Evolutionary conservation across 495 filamentous ascomycete species (phyloP).

Genomic region (Talaromyces adpressus): DNA sequence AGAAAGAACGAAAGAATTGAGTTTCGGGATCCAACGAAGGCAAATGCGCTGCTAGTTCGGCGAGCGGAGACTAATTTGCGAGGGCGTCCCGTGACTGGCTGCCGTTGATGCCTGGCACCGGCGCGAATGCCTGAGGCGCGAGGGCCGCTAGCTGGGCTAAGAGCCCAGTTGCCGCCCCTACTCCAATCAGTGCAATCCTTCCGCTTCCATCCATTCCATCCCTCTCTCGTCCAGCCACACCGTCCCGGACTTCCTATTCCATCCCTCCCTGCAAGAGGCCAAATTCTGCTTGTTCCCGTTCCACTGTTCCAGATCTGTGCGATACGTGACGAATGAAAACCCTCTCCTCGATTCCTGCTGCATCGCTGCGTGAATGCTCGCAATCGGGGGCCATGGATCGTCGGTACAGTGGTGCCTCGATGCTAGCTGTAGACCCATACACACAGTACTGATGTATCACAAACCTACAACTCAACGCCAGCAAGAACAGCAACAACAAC

Average conservation of each 20-base stretch:
- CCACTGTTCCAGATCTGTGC: not conserved
- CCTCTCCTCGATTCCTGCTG: not conserved
- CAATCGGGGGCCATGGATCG: not conserved
- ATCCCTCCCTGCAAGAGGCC: not conserved
- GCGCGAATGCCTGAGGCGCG: not conserved
- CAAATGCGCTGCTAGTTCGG: not conserved
- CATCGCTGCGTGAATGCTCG: not conserved
- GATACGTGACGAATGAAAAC: not conserved
- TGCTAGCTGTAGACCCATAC: not conserved
- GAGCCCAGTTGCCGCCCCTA: not conserved
- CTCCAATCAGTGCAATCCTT: not conserved
- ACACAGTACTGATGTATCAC: not conserved
- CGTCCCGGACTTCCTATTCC: not conserved
- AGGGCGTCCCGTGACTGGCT: not conserved
- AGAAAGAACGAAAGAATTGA: not conserved
- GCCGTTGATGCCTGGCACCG: not conserved
- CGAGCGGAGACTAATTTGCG: not conserved
- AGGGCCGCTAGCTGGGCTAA: not conserved
- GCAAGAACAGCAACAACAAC: not conserved
- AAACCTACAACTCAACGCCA: not conserved
- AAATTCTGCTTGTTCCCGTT: too few relatives aligned
- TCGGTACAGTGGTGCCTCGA: not conserved
- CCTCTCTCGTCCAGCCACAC: not conserved
- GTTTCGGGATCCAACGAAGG: not conserved
- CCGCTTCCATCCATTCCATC: not conserved